Evolutionary conservation across 495 filamentous ascomycete genomes (phyloP).

Genomic region (Aspergillus sclerotioniger): DNA sequence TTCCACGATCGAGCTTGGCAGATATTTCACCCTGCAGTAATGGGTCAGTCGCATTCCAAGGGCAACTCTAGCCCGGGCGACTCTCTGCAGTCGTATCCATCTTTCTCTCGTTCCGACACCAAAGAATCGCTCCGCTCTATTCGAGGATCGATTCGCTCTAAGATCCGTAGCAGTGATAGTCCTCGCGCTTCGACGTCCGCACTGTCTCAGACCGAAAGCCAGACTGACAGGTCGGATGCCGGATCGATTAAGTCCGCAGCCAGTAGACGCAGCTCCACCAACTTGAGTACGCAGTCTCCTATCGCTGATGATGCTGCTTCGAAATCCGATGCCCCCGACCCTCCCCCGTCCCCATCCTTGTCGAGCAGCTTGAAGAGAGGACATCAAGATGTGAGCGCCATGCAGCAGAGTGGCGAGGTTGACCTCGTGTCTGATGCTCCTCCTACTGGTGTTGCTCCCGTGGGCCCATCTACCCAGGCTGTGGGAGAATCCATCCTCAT

Average conservation of each 20-base stretch:
- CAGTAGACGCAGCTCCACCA: conserved; percentile 49
- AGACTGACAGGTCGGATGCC: conserved; percentile 68
- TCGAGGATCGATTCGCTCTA: conserved; percentile 67
- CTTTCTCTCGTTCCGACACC: conserved; percentile 91
- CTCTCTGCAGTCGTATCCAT: conserved; percentile 75
- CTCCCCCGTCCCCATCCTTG: conserved; percentile 86
- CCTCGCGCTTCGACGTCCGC: conserved; percentile 69
- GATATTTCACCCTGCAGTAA: conserved; percentile 46
- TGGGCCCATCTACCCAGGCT: conserved; percentile 48
- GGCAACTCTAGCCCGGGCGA: conserved; percentile 56
- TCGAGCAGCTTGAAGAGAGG: conserved; percentile 72
- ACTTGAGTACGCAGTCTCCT: conserved; percentile 36
- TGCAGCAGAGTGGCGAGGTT: conserved; percentile 84
- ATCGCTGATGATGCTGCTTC: conserved; percentile 37
- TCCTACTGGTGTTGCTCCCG: conserved; percentile 56
- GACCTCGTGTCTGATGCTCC: conserved; percentile 95
- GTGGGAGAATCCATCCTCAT: conserved; percentile 62
- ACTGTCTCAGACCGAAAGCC: conserved; percentile 57
- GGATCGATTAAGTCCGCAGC: conserved; percentile 67
- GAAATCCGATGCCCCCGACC: conserved; percentile 56
- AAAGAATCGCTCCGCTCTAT: conserved; percentile 91
- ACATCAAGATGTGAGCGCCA: conserved; percentile 74
- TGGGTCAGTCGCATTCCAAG: conserved; percentile 95
- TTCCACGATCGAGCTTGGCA: conserved; percentile 35
- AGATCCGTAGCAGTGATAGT: conserved; percentile 71